These are phyloP conservation scores for Debaryomyces tyrocola DNA, from an alignment of 805 yeast genomes.

Conservation along the genomic window DNA sequence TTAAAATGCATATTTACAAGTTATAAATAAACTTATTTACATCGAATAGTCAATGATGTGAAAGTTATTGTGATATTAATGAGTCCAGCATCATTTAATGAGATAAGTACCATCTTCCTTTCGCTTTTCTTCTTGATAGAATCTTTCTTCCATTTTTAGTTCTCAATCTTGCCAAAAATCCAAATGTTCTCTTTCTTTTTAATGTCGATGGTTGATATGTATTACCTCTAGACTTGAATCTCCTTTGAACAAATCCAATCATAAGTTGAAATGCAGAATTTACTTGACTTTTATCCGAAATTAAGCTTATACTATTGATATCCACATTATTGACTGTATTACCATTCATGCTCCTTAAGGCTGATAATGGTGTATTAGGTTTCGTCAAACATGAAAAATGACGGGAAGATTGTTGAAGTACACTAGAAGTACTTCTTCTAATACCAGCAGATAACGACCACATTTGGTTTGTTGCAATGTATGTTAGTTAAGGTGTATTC, in stretches of 20 bases:
- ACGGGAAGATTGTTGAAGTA: conserved; percentile 1
- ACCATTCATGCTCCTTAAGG: background rate
- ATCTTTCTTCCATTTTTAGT: conserved; percentile 75
- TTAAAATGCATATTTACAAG: background rate
- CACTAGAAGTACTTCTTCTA: conserved; percentile 1
- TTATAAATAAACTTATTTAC: background rate
- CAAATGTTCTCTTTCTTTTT: conserved; percentile 85
- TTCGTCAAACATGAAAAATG: conserved; percentile 4
- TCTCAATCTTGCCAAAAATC: conserved; percentile 83
- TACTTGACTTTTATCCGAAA: background rate
- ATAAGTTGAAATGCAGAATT: conserved; percentile 11
- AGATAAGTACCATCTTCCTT: conserved; percentile 92
- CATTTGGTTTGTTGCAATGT: background rate
- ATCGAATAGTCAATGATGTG: background rate
- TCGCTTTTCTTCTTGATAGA: conserved; percentile 71
- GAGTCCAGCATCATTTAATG: conserved; percentile 45
- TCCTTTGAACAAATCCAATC: conserved; percentile 44
- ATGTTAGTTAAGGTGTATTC: too few relatives aligned
- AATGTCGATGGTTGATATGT: conserved; percentile 92
- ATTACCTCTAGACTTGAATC: conserved; percentile 91
- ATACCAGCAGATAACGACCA: conserved; percentile 1
- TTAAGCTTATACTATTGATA: background rate
- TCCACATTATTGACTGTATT: background rate
- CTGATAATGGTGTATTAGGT: conserved; percentile 4
- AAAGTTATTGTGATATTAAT: background rate